Evolutionary conservation across 2,329 filamentous ascomycete genomes (phyloP).

Genomic region (Hawksworthiomyces lignivorus): DNA sequence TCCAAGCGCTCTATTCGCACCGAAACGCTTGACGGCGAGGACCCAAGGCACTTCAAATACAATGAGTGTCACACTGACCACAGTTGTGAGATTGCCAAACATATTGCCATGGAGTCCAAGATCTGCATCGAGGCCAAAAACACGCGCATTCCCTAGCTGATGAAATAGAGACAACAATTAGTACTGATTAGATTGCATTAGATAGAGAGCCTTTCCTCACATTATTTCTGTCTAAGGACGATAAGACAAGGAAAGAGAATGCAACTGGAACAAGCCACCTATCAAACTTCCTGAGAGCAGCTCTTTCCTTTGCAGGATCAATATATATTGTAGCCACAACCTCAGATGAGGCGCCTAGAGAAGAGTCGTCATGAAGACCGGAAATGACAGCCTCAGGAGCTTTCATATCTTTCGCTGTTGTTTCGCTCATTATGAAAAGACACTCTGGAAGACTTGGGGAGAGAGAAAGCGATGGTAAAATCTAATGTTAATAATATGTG

Average conservation of each 20-base stretch:
- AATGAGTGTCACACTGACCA: constrained; percentile 7
- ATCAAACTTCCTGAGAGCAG: too few relatives aligned
- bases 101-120: constrained; percentile 4
- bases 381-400: not conserved
- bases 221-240: not conserved
- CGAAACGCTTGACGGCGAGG: constrained; percentile 5
- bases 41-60: constrained; percentile 10
- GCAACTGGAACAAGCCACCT: too few relatives aligned
- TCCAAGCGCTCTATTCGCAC: constrained; percentile 5
- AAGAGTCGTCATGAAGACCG: not conserved
- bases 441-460: too few relatives aligned
- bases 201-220: not conserved
- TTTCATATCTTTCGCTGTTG: not conserved
- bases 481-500: too few relatives aligned
- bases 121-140: constrained; percentile 6
- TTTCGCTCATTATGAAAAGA: too few relatives aligned
- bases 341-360: not conserved
- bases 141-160: constrained; percentile 9
- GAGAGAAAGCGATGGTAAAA: too few relatives aligned
- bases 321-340: too few relatives aligned
- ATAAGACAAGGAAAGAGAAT: too few relatives aligned
- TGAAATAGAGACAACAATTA: not conserved
- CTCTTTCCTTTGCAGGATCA: too few relatives aligned
- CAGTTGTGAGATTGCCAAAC: constrained; percentile 11
- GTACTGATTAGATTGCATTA: constrained; percentile 6